Percentiles rank a stretch among this genome's conserved stretches.
Evolutionary conservation across 306 rosid genomes (phyloP).

Genomic region (Vigna nakashimae): DNA sequence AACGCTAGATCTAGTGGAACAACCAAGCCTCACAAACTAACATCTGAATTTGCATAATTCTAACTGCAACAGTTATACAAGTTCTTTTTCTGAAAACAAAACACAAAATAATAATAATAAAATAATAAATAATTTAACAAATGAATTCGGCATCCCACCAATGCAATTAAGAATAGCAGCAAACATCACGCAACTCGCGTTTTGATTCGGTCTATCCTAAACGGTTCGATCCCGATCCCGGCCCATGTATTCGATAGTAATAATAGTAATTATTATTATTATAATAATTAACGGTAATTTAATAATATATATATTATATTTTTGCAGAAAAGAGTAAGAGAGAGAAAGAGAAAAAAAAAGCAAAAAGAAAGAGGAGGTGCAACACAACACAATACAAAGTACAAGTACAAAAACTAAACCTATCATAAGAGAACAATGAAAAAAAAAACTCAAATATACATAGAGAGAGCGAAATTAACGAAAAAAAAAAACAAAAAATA

Average conservation of each 20-base stretch:
- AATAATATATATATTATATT: neutral
- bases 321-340: neutral
- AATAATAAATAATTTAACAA: neutral
- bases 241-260: neutral
- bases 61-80: neutral
- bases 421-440: slow-evolving; percentile 13
- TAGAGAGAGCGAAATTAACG: slow-evolving; percentile 7
- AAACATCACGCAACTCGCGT: slow-evolving; percentile 54
- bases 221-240: slow-evolving; percentile 48
- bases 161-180: slow-evolving; percentile 64
- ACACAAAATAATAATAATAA: neutral
- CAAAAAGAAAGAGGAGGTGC: neutral
- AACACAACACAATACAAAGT: too few species aligned
- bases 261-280: neutral
- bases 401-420: slow-evolving; percentile 16
- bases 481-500: neutral
- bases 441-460: neutral
- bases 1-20: slow-evolving; percentile 39
- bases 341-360: neutral
- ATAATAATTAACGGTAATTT: neutral
- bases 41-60: slow-evolving; percentile 11
- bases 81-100: too few species aligned
- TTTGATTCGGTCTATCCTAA: slow-evolving; percentile 8
- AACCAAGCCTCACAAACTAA: slow-evolving; percentile 27
- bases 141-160: slow-evolving; percentile 54